Conservation (phyloP, 2,329 filamentous ascomycete genomes). For the Aspergillus floridensis region DNA sequence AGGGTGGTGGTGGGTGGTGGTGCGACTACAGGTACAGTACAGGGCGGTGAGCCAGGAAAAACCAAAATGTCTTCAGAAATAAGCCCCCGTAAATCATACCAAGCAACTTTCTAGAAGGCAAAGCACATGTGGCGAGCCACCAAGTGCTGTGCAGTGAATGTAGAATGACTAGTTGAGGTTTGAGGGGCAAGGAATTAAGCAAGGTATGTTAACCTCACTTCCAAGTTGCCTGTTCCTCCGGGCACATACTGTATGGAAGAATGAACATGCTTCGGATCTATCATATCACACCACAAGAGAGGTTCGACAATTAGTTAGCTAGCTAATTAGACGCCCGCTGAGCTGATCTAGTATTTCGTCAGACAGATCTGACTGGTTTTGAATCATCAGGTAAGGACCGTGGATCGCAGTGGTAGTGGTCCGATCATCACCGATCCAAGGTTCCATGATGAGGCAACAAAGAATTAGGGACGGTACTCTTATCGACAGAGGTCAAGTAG, state of each 20-base stretch:
- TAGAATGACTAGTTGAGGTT: neutral
- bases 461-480: neutral
- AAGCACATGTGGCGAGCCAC: slow-evolving; percentile 1
- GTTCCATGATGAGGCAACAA: neutral
- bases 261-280: neutral
- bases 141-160: slow-evolving; percentile 1
- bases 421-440: neutral
- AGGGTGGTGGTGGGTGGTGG: neutral
- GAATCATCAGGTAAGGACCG: neutral
- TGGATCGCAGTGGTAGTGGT: neutral
- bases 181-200: neutral
- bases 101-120: neutral
- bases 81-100: neutral
- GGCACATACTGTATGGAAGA: neutral
- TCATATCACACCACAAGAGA: neutral
- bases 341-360: neutral
- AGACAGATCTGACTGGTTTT: neutral
- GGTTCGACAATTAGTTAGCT: neutral
- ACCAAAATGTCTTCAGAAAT: slow-evolving; percentile 2
- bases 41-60: slow-evolving; percentile 15
- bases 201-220: no score
- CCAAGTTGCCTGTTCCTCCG: neutral
- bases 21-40: slow-evolving; percentile 7
- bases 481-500: neutral
- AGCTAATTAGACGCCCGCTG: neutral